Evolutionary conservation across 495 filamentous ascomycete genomes (phyloP), one percentile per base, ranked within the genome.

Genomic region (Aspergillus bertholletiae): DNA sequence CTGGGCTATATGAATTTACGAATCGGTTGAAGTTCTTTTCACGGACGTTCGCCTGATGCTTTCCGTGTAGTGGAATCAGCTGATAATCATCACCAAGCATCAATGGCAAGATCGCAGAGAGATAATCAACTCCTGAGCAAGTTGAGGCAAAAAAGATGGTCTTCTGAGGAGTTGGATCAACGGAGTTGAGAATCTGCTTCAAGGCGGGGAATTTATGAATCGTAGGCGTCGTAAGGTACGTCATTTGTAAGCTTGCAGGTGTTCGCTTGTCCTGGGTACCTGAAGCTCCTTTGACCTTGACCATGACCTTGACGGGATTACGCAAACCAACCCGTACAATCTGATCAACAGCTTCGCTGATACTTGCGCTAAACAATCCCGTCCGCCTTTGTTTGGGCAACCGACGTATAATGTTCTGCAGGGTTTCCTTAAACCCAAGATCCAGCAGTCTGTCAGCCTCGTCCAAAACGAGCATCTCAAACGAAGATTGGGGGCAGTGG

Each of bases 141-240:
- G 91, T 97, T 17, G 93, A 94, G 30, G 97, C 81, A 68, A 96
- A 98, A 62, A 96, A 77, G 52, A 98, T 97, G n/a, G 85, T 84
- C 63, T 93, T 80, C 55, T 88, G 84, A 0, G 92, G 91, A 5
- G 80, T 81, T 0, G 87, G 86, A 23, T 88, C 73, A 17, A 94
- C 65, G 4, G 80, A 77, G 22, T 80, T 75, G 7, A 97, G 80
- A 9, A 98, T 76, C 27, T 83, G 81, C 39, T 82, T 79, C 5
- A 96, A 70, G 8, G 88, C 79, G 17, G 88, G 83, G 21, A 95
- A 73, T 65, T 95, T 96, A 48, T 90, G 84, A 22, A 79, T 83
- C 1, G 92, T 82, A 6, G 88, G 87, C 0, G 81, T 81, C 7
- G 87, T 73, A 17, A 96, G 68, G 62, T 96, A 97, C 44, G 86